These are phyloP conservation scores for Herpetomonas tarakana DNA, from an alignment of 208 protist species.

Conservation along the genomic window DNA sequence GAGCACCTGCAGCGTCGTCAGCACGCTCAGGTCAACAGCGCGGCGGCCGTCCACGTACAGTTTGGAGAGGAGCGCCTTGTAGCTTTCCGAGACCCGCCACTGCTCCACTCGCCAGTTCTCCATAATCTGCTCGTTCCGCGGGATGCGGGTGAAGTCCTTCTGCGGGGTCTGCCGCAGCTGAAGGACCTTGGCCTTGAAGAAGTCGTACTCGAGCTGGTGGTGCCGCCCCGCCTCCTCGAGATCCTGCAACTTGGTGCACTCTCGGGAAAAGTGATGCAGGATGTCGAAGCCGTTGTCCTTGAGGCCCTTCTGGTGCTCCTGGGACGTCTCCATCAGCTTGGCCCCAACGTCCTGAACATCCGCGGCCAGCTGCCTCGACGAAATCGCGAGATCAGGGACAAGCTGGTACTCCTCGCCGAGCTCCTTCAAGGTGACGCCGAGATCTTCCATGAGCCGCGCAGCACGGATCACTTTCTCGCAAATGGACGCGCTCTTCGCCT, in stretches of 20 bases:
- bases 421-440: conserved; percentile 57
- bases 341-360: conserved; percentile 49
- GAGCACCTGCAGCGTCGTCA: conserved; percentile 49
- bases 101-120: conserved; percentile 76
- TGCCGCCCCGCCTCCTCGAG: conserved; percentile 50
- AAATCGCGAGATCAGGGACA: conserved; percentile 50
- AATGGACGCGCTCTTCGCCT: conserved; percentile 38
- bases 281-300: conserved; percentile 59
- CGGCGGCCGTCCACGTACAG: conserved; percentile 60
- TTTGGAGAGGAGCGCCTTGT: conserved; percentile 52
- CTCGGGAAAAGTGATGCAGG: conserved; percentile 42
- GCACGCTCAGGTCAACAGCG: conserved; percentile 57
- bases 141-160: conserved; percentile 64
- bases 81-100: conserved; percentile 61
- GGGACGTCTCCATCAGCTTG: conserved; percentile 42
- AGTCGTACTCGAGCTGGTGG: conserved; percentile 75
- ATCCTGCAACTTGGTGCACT: conserved; percentile 43
- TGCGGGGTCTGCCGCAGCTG: conserved; percentile 40
- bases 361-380: conserved; percentile 47
- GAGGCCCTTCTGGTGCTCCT: conserved; percentile 56
- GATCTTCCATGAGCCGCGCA: conserved; percentile 65
- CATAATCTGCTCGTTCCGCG: conserved; percentile 72
- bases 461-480: conserved; percentile 51
- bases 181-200: conserved; percentile 73
- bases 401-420: conserved; percentile 68